Conservation (phyloP, 1,139 yeast genomes). For the Arxiozyma bovina region DNA sequence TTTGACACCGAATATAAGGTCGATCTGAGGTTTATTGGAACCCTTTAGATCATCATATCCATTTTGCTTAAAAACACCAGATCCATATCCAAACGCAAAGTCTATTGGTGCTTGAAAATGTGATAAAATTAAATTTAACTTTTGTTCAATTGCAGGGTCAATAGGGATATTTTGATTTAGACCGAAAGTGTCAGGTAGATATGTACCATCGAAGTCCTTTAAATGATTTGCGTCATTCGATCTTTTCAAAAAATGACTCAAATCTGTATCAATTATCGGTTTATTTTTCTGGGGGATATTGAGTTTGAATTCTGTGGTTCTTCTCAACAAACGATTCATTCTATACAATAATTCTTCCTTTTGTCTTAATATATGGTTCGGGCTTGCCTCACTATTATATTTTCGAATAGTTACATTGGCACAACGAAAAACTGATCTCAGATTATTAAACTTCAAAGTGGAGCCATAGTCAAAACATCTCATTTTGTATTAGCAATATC, state of each 20-base stretch:
- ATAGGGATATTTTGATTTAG: conserved; percentile 49
- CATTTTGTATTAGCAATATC: background rate
- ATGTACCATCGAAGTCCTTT: background rate
- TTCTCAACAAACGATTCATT: background rate
- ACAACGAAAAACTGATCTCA: background rate
- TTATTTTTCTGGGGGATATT: background rate
- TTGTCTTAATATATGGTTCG: background rate
- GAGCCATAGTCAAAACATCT: background rate
- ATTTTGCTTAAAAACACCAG: conserved; percentile 86
- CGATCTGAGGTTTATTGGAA: conserved; percentile 57
- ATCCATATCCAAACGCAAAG: conserved; percentile 87
- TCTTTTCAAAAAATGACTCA: background rate
- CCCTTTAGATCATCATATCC: conserved; percentile 31
- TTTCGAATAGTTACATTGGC: background rate
- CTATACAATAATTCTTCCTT: background rate
- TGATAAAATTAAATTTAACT: conserved; percentile 43
- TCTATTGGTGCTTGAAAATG: conserved; percentile 61
- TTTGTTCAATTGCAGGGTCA: conserved; percentile 38
- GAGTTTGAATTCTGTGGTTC: background rate
- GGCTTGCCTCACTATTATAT: background rate
- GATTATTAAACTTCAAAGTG: background rate
- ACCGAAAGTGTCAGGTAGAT: conserved; percentile 46
- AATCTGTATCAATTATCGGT: background rate
- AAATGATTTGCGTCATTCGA: background rate
- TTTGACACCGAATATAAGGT: conserved; percentile 76